A percentile compares a stretch with the other conserved stretches of the same genome.
Conservation (phyloP, 306 rosid species). For the Ammopiptanthus mongolicus region DNA sequence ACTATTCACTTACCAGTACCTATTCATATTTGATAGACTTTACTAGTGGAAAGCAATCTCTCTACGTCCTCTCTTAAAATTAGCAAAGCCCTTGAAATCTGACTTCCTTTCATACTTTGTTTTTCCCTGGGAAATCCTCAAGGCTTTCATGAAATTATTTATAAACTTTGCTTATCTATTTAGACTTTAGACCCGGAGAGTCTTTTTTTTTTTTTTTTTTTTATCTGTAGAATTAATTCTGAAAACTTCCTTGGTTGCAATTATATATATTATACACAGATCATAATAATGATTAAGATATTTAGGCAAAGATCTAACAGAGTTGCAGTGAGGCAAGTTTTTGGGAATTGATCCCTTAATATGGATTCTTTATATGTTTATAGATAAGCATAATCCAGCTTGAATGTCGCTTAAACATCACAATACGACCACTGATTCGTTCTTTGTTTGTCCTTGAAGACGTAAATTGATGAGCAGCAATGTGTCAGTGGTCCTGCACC, state of each 20-base stretch:
- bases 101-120: background rate
- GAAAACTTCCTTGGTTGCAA: background rate
- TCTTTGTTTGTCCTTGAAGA: background rate
- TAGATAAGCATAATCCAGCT: background rate
- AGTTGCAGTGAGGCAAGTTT: background rate
- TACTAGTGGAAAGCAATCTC: background rate
- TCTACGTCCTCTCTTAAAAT: background rate
- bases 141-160: background rate
- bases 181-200: background rate
- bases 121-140: background rate
- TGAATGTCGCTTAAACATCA: background rate
- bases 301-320: background rate
- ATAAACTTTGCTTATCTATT: background rate
- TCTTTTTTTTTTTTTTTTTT: background rate
- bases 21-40: no score
- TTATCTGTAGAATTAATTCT: background rate
- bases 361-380: background rate
- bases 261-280: background rate
- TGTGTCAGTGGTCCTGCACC: background rate
- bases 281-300: background rate
- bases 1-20: no score
- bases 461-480: background rate
- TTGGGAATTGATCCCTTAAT: background rate
- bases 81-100: background rate
- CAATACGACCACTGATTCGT: background rate